A percentile compares a stretch with the other conserved stretches of the same genome.
Evolutionary conservation across 129 eudicot genomes (phyloP).

Genomic region (Apium graveolens): DNA sequence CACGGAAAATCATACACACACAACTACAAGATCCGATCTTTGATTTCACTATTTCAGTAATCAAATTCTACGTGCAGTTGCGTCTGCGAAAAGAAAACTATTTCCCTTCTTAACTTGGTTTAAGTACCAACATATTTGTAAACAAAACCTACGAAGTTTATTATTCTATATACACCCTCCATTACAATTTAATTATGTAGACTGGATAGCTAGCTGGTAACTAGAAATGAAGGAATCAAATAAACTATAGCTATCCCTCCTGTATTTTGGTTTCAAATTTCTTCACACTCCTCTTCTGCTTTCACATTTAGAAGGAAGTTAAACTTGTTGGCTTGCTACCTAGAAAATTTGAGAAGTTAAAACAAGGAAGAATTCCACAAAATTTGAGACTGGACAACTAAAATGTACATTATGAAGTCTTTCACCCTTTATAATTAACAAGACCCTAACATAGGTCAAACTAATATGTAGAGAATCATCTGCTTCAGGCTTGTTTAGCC

Average conservation of each 20-base stretch:
- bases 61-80: too few species aligned
- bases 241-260: not conserved
- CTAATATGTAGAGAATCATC: conserved; percentile 1
- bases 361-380: not conserved
- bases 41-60: too few species aligned
- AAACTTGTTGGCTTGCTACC: not conserved
- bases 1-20: too few species aligned
- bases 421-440: not conserved
- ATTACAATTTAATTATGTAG: too few species aligned
- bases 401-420: not conserved
- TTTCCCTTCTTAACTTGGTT: too few species aligned
- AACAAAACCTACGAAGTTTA: not conserved
- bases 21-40: too few species aligned
- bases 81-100: too few species aligned
- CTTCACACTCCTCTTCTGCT: not conserved
- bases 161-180: too few species aligned
- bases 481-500: conserved; percentile 56
- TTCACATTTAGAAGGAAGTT: not conserved
- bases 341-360: not conserved
- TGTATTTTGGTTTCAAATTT: too few species aligned
- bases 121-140: not conserved
- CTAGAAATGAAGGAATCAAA: too few species aligned
- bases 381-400: not conserved
- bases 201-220: not conserved
- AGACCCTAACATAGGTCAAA: not conserved